phyloP scores from a whole-genome alignment of 2,329 filamentous ascomycete genomes.

The Cladosporium sphaerospermum region DNA sequence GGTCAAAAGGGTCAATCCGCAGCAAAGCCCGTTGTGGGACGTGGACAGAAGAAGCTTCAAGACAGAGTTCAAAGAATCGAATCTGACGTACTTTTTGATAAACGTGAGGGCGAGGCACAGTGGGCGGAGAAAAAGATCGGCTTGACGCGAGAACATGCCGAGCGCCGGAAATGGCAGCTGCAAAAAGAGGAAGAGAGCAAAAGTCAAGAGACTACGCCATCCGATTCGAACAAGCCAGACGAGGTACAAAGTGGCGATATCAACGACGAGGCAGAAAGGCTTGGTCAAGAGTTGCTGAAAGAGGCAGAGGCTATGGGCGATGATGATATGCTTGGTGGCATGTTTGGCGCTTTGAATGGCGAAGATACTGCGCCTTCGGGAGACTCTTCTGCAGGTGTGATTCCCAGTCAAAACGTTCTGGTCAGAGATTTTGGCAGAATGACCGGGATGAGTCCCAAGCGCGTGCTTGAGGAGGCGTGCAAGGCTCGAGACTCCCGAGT shows the following conservation, averaged over 20 bases:
- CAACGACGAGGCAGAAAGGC: slow-evolving; percentile 41
- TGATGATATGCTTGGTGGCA: slow-evolving; percentile 49
- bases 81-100: slow-evolving; percentile 50
- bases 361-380: slow-evolving; percentile 1
- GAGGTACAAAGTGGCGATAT: slow-evolving; percentile 37
- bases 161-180: slow-evolving; percentile 26
- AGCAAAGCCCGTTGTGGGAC: slow-evolving; percentile 22
- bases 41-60: slow-evolving; percentile 58
- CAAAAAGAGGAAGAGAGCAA: slow-evolving; percentile 13
- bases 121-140: slow-evolving; percentile 42
- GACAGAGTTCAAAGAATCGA: slow-evolving; percentile 73
- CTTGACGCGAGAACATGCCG: slow-evolving; percentile 35
- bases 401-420: slow-evolving; percentile 43
- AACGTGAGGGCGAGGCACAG: slow-evolving; percentile 38
- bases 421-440: slow-evolving; percentile 81
- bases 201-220: background rate
- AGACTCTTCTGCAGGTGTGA: slow-evolving; percentile 1
- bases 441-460: slow-evolving; percentile 67
- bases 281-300: slow-evolving; percentile 25
- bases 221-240: background rate
- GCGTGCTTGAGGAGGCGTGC: slow-evolving; percentile 81
- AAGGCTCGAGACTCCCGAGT: slow-evolving; percentile 68
- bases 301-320: slow-evolving; percentile 50
- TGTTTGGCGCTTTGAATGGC: slow-evolving; percentile 43
- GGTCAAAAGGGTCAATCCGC: slow-evolving; percentile 19